phyloP scores from a whole-genome alignment of 768 basidiomycete genomes.

The Termitomyces heimii region DNA sequence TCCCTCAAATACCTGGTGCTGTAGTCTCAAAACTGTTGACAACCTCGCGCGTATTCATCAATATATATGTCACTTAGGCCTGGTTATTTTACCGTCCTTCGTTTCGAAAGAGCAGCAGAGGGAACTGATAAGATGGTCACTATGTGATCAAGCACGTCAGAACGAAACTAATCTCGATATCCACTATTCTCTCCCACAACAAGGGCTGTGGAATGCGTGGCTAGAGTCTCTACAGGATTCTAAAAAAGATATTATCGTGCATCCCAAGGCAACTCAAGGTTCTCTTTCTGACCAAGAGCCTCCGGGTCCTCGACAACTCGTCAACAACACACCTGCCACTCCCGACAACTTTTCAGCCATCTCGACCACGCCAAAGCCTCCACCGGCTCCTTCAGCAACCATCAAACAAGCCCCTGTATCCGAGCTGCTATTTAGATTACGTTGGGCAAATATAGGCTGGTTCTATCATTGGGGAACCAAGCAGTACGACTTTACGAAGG shows the following conservation, averaged over 20 bases:
- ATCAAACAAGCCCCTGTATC: constrained; percentile 43
- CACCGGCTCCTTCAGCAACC: constrained; percentile 59
- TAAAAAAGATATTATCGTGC: constrained; percentile 27
- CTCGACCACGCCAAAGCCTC: constrained; percentile 50
- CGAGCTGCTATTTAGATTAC: constrained; percentile 65
- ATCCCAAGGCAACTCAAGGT: constrained; percentile 37
- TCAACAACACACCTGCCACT: constrained; percentile 68
- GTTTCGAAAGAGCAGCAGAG: constrained; percentile 60
- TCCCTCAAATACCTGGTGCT: constrained; percentile 57
- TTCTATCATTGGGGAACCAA: constrained; percentile 97
- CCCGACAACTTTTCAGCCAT: constrained; percentile 49
- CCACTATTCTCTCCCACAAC: constrained; percentile 72
- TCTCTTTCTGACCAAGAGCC: constrained; percentile 15
- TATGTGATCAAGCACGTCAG: constrained; percentile 64
- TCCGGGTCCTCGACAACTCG: constrained; percentile 56
- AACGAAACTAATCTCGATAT: constrained; percentile 89
- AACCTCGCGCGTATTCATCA: constrained; percentile 7
- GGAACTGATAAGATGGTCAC: constrained; percentile 63
- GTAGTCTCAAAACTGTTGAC: constrained; percentile 6
- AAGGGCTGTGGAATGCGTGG: constrained; percentile 74
- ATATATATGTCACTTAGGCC: constrained; percentile 42
- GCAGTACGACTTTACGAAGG: constrained; percentile 82
- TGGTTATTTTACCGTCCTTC: constrained; percentile 79
- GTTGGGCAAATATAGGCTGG: constrained; percentile 97
- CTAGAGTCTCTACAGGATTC: constrained; percentile 28